Evolutionary conservation across 2,329 filamentous ascomycete genomes (phyloP), one percentile per base, ranked within the genome.

Genomic region (Penicillium sp.): DNA sequence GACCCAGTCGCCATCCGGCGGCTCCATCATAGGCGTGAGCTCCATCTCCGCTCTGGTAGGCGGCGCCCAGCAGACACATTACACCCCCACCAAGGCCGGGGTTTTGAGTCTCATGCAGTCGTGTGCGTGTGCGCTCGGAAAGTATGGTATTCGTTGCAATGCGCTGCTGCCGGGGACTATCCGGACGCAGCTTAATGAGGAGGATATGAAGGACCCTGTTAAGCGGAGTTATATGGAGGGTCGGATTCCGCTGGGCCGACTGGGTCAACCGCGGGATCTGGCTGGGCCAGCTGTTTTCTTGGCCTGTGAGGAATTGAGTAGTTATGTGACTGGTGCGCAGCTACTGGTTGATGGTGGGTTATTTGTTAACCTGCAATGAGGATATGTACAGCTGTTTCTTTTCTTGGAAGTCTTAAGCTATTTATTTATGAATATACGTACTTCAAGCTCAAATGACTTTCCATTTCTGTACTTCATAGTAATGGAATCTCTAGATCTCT

Each of bases 41-140:
- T 66, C 67, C 5, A 72, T 72, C 46, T 69, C 68, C 2, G 64
- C 69, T 4, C 63, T 71, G 3, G 69, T 72, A 1, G 88, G 88
- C 33, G 88, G 88, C 38, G 86, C 83, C 0, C 74, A 77, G 41
- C 88, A 94, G 72, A 83, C 81, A 24, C 88, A 95, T 65, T 95
- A 94, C 70, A 94, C 88, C 15, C 87, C 88, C 9, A 94, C 88
- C 15, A 95, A 95, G 69, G 88, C 88, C 0, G 88, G 87, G 2
- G 78, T 95, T 3, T 65, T 87, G 33, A 86, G 81, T 41, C 75
- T 95, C 39, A 93, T 94, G 80, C 88, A 95, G 72, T 88, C 83
- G 56, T 82, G 81, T 33, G 88, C 88, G 0, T 85, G 87, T 31
- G 87, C 88, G 8, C 69, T 95, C 39, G 88, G 88, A 0, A 78